Conservation (phyloP, 441 rosid species). For the Adansonia grandidieri region DNA sequence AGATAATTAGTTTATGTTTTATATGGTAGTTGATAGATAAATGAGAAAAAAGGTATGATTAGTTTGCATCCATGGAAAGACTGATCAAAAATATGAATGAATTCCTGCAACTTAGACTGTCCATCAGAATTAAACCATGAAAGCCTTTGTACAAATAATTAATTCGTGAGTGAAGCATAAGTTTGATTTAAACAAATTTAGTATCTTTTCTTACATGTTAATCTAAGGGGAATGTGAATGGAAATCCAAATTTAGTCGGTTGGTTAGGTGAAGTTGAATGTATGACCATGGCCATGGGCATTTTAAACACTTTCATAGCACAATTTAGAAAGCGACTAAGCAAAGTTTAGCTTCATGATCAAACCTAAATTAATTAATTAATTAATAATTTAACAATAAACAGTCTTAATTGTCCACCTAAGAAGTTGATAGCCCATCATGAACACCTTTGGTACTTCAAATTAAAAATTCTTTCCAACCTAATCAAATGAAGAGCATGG, state of each 20-base stretch:
- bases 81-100: no score
- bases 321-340: not conserved
- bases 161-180: not conserved
- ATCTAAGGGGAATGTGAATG: conserved; percentile 24
- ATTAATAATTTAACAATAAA: not conserved
- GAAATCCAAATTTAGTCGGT: conserved; percentile 19
- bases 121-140: not conserved
- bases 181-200: not conserved
- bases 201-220: not conserved
- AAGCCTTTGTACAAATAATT: not conserved
- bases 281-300: not conserved
- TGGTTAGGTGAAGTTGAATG: conserved; percentile 21
- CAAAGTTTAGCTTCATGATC: conserved; percentile 18
- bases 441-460: not conserved
- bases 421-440: not conserved
- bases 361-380: not conserved
- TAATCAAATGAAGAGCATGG: not conserved
- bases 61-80: no score
- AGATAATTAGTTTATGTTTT: no score
- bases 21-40: no score
- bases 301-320: not conserved
- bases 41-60: no score
- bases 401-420: conserved; percentile 5
- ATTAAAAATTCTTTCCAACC: not conserved
- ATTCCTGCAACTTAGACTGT: no score